These are phyloP conservation scores for Cyberlindnera galapagoensis DNA, from an alignment of 805 yeast genomes.

Conservation along the genomic window DNA sequence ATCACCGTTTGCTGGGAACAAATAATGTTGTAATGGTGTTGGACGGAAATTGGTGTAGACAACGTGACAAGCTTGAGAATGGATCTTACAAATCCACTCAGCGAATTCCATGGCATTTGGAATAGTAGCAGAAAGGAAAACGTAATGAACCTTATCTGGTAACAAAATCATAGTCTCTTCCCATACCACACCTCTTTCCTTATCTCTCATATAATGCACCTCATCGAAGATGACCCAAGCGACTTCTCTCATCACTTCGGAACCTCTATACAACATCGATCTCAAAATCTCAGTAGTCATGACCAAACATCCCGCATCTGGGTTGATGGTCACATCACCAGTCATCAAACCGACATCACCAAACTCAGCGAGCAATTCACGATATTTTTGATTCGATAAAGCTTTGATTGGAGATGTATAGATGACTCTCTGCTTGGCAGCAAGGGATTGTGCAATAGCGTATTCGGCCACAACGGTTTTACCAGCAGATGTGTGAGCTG, in stretches of 20 bases:
- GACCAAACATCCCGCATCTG: constrained; percentile 95
- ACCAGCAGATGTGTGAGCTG: constrained; percentile 99
- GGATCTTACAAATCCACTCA: constrained; percentile 96
- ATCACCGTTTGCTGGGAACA: constrained; percentile 98
- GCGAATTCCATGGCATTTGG: constrained; percentile 99
- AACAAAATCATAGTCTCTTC: constrained; percentile 94
- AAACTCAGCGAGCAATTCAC: constrained; percentile 87
- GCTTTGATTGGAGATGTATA: constrained; percentile 96
- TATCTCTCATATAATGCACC: constrained; percentile 97
- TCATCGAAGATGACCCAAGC: constrained; percentile 99
- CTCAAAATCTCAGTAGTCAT: constrained; percentile 98
- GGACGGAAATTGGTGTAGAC: constrained; percentile 99
- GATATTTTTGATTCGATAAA: constrained; percentile 79
- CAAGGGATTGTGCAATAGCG: constrained; percentile 90
- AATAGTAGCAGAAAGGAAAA: constrained; percentile 90
- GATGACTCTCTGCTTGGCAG: constrained; percentile 92
- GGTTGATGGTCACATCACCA: constrained; percentile 97
- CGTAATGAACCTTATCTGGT: constrained; percentile 95
- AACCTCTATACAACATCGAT: constrained; percentile 94
- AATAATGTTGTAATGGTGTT: constrained; percentile 94
- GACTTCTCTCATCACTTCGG: constrained; percentile 97
- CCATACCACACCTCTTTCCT: constrained; percentile 99
- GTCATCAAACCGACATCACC: constrained; percentile 97
- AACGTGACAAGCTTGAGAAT: constrained; percentile 95
- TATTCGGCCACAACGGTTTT: constrained; percentile 98